Conservation (phyloP, 2,329 filamentous ascomycete genomes). For the Calonectria leucothoes region DNA sequence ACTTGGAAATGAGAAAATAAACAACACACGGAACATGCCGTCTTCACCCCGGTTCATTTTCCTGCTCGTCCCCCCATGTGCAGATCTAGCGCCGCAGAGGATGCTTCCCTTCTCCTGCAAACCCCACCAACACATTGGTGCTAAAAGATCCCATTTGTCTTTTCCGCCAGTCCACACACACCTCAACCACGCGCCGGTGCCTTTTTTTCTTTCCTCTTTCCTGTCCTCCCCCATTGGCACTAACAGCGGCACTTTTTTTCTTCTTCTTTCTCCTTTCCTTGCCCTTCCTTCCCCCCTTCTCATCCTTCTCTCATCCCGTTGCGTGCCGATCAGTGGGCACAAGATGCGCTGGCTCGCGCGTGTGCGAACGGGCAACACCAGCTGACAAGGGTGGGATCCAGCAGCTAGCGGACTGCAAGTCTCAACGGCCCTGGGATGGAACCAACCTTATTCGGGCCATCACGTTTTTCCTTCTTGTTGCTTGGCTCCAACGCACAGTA, state of each 20-base stretch:
- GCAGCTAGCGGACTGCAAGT: constrained; percentile 10
- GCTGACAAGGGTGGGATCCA: constrained; percentile 1
- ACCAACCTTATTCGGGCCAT: constrained; percentile 15
- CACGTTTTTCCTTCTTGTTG: constrained; percentile 3
- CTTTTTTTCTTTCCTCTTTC: neutral
- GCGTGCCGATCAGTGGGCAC: neutral
- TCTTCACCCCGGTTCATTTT: neutral
- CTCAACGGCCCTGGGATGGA: constrained; percentile 15
- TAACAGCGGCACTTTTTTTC: neutral
- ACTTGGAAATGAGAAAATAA: neutral
- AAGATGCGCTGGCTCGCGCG: neutral
- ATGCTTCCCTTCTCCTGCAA: neutral
- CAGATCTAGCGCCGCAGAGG: constrained; percentile 16
- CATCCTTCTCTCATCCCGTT: neutral
- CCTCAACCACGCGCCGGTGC: neutral
- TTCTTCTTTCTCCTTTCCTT: neutral
- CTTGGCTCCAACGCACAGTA: neutral
- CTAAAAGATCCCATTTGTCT: neutral
- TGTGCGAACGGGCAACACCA: neutral
- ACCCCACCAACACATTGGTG: neutral
- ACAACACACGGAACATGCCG: constrained; percentile 8
- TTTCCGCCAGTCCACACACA: neutral
- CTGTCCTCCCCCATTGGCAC: neutral
- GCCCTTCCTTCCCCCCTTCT: neutral
- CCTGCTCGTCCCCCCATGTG: constrained; percentile 5